A percentile compares a stretch with the other conserved stretches of the same genome.
These are phyloP conservation scores for Colletotrichum sp. DNA, from an alignment of 2,329 filamentous ascomycete species.

Conservation along the genomic window DNA sequence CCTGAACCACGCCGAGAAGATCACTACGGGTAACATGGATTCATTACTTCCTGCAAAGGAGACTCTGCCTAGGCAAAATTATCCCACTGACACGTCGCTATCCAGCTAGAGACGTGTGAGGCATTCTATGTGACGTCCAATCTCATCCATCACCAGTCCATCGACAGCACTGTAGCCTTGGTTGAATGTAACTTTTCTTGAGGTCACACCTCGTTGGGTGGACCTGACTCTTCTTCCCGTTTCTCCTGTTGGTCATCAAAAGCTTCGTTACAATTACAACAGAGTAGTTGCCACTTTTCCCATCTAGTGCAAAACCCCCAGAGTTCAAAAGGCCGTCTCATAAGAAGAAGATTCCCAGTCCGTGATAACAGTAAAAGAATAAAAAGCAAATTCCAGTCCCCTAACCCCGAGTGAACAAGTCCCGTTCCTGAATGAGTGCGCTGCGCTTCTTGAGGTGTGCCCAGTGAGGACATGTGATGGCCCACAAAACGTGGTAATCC, in stretches of 20 bases:
- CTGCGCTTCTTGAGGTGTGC: constrained; percentile 1
- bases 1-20: neutral
- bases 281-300: constrained; percentile 22
- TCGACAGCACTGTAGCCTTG: neutral
- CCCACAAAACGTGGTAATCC: neutral
- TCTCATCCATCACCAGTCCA: neutral
- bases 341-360: neutral
- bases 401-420: neutral
- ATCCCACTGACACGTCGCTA: neutral
- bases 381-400: neutral
- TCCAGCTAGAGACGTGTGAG: neutral
- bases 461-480: neutral
- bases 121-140: neutral
- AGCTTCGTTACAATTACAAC: constrained; percentile 24
- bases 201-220: neutral
- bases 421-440: constrained; percentile 5
- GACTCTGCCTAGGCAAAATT: neutral
- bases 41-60: neutral
- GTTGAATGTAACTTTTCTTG: neutral
- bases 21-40: neutral
- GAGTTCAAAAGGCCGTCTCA: neutral
- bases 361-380: neutral
- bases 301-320: constrained; percentile 14
- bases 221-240: neutral
- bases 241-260: constrained; percentile 8